A percentile compares a stretch with the other conserved stretches of the same genome.
Conservation (phyloP, 805 yeast species). For the Nakazawaea ishiwadae region DNA sequence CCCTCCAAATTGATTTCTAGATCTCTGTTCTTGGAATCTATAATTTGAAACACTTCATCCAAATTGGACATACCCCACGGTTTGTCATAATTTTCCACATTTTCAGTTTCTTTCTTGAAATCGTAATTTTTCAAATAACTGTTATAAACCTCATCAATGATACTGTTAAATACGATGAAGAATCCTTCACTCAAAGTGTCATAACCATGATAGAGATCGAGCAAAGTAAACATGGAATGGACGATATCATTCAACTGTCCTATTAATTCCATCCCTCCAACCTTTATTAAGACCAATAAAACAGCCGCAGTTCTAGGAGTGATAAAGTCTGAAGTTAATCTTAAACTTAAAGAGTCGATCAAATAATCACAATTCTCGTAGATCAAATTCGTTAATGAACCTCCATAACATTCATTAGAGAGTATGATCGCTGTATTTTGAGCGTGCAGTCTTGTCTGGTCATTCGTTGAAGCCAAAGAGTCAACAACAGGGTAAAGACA, state of each 20-base stretch:
- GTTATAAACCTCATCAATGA: slow-evolving; percentile 43
- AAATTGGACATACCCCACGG: slow-evolving; percentile 60
- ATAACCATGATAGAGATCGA: slow-evolving; percentile 87
- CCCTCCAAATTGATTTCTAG: slow-evolving; percentile 18
- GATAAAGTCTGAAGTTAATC: slow-evolving; percentile 63
- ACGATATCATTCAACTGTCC: slow-evolving; percentile 69
- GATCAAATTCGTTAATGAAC: slow-evolving; percentile 53
- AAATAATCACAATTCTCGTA: slow-evolving; percentile 73
- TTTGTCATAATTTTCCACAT: slow-evolving; percentile 19
- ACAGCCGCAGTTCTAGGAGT: slow-evolving; percentile 72
- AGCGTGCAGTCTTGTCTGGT: slow-evolving; percentile 44
- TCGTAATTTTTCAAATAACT: slow-evolving; percentile 28
- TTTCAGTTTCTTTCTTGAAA: slow-evolving; percentile 16
- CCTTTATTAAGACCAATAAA: slow-evolving; percentile 59
- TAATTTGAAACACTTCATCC: slow-evolving; percentile 37
- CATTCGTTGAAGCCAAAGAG: slow-evolving; percentile 54
- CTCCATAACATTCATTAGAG: slow-evolving; percentile 45
- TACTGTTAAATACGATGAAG: slow-evolving; percentile 62
- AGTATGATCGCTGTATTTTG: slow-evolving; percentile 47
- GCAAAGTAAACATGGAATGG: slow-evolving; percentile 64
- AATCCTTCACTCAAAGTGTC: slow-evolving; percentile 65
- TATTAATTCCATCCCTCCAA: slow-evolving; percentile 66
- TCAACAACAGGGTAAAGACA: slow-evolving; percentile 70
- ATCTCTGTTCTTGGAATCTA: slow-evolving; percentile 31
- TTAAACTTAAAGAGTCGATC: slow-evolving; percentile 70